Evolutionary conservation across 805 yeast genomes (phyloP).

Genomic region (Candida pseudoglaebosa): DNA sequence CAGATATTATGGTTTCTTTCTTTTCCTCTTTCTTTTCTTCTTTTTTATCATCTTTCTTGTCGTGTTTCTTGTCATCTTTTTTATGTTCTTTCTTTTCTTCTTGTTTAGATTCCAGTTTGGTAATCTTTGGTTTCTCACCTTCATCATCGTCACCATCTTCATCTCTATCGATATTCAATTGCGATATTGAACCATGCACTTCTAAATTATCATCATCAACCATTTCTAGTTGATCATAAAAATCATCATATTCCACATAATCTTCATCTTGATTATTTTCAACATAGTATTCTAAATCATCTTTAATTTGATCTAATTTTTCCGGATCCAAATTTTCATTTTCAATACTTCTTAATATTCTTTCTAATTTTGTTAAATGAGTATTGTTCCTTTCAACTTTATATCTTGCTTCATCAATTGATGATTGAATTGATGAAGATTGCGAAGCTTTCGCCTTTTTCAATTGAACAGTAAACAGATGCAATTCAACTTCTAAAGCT

Average conservation of each 20-base stretch:
- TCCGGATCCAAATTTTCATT: slow-evolving; percentile 79
- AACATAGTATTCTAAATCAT: slow-evolving; percentile 88
- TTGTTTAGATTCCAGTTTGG: slow-evolving; percentile 4
- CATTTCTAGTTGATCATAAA: slow-evolving; percentile 82
- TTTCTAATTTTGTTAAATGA: slow-evolving; percentile 77
- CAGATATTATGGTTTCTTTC: slow-evolving; percentile 11
- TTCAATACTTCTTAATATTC: slow-evolving; percentile 69
- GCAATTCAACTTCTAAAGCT: slow-evolving; percentile 65
- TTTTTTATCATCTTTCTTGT: slow-evolving; percentile 10
- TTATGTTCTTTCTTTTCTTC: slow-evolving; percentile 11
- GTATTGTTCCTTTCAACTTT: slow-evolving; percentile 68
- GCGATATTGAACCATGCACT: slow-evolving; percentile 17
- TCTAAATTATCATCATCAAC: slow-evolving; percentile 39
- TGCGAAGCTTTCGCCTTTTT: slow-evolving; percentile 54
- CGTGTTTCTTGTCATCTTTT: slow-evolving; percentile 6
- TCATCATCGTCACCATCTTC: slow-evolving; percentile 9
- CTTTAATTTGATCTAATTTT: slow-evolving; percentile 69
- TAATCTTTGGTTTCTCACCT: slow-evolving; percentile 4
- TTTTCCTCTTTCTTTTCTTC: slow-evolving; percentile 3
- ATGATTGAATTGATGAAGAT: slow-evolving; percentile 38
- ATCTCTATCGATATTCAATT: slow-evolving; percentile 17
- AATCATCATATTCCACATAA: slow-evolving; percentile 88
- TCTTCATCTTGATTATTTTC: slow-evolving; percentile 92
- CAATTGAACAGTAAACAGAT: slow-evolving; percentile 24
- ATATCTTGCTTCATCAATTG: slow-evolving; percentile 60